A percentile compares a stretch with the other conserved stretches of the same genome.
phyloP scores from a whole-genome alignment of 257 asterid species.

The Gentiana macrophylla region DNA sequence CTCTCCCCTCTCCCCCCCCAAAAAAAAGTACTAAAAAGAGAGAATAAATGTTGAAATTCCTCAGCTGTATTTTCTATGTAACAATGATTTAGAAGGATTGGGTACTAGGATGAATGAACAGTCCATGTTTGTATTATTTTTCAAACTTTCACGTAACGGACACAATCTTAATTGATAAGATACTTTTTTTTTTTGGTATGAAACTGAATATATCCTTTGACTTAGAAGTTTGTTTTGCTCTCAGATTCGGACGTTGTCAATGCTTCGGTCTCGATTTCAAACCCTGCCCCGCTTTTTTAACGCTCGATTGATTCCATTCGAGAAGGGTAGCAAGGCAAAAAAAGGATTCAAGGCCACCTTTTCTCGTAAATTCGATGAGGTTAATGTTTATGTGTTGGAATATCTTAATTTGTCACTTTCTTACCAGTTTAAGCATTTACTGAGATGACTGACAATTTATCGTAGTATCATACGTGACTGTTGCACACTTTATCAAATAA shows the following conservation, averaged over 20 bases:
- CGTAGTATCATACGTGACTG: too few species aligned
- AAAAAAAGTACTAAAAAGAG: too few species aligned
- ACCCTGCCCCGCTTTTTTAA: constrained; percentile 90
- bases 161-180: not conserved
- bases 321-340: constrained; percentile 51
- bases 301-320: constrained; percentile 66
- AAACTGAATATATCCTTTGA: constrained; percentile 1
- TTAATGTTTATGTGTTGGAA: constrained; percentile 16
- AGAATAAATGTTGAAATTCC: too few species aligned
- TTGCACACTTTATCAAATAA: too few species aligned
- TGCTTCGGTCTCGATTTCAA: constrained; percentile 93
- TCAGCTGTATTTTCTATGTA: too few species aligned
- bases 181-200: not conserved
- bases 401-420: not conserved
- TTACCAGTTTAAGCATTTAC: too few species aligned
- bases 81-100: too few species aligned
- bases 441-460: too few species aligned
- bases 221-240: constrained; percentile 9
- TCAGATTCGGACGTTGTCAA: constrained; percentile 86
- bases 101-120: too few species aligned
- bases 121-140: too few species aligned
- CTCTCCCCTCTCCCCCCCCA: too few species aligned
- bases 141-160: too few species aligned
- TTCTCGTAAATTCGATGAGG: constrained; percentile 74
- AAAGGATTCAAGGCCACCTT: constrained; percentile 68